Base-by-base conservation (phyloP, 2,329 filamentous ascomycete species). In the Alternaria angustiovoidea region DNA sequence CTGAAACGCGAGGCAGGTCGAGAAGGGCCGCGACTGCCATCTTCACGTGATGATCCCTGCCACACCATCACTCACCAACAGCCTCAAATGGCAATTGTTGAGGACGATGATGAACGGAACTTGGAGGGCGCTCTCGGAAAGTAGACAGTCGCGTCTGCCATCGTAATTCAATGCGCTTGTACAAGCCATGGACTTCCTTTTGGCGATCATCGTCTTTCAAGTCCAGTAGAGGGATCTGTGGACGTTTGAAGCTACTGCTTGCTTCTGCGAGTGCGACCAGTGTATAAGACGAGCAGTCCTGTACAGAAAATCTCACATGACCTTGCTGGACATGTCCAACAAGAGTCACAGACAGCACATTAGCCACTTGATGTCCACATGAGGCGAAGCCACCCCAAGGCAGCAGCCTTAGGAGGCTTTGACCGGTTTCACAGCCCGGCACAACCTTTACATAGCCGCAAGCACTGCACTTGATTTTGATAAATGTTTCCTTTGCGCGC, bases 1-100 rank as follows among this genome's bases (percentile, higher is more conserved):
- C 63, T 66, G 62, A 66, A 64, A 69, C 67, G 47, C 61, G 51
- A 63, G 52, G 54, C 57, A 49, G 41, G 41, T 47, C 41, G 32
- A 58, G 39, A 44, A 59, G 42, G 47, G 52, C 34, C 53, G 52
- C 54, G 44, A 55, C 47, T 42, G 44, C 39, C 55, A 41, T 24
- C 16, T 18, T 56, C 62, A 66, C 64, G 62, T 66, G 62, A 53
- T 48, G n/a, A 44, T 62, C 47, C 61, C 54, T 59, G 64, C 63
- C 16, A n/a, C 36, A 4, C 51, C 28, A 36, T 38, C 18, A 47
- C 38, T n/a, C 47, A 36, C 30, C 36, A 14, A 7, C 41, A 51
- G 30, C 28, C 9, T 52, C 22, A 8, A 8, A 54, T 60, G 51
- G 30, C 46, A 60, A 57, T 51, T 38, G 39, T 49, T 41, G 46